A percentile compares a stretch with the other conserved stretches of the same genome.
These are phyloP conservation scores for Mucor circinelloides DNA, from an alignment of 371 early-diverging fungal species.

Conservation along the genomic window DNA sequence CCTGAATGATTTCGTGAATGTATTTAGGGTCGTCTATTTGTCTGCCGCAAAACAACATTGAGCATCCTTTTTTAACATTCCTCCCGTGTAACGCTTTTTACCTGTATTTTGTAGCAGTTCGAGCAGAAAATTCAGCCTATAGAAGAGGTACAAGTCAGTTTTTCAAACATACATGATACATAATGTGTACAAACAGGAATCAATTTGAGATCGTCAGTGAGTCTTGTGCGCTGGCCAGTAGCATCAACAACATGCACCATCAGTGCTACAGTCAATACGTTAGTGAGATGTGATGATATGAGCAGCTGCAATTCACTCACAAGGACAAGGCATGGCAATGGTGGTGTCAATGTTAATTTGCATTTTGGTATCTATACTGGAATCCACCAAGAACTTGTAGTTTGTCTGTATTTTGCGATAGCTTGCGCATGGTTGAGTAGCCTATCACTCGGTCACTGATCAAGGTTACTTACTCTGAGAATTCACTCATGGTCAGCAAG, in stretches of 20 bases:
- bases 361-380: slow-evolving; percentile 62
- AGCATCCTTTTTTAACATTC: background rate
- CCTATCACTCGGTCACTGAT: background rate
- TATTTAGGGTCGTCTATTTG: slow-evolving; percentile 33
- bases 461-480: slow-evolving; percentile 54
- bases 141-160: background rate
- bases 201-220: slow-evolving; percentile 42
- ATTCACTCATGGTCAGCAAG: slow-evolving; percentile 69
- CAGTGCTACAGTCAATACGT: slow-evolving; percentile 11
- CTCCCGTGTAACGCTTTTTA: slow-evolving; percentile 9
- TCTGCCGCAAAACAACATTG: slow-evolving; percentile 6
- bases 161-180: background rate
- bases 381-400: slow-evolving; percentile 83
- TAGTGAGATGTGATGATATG: background rate
- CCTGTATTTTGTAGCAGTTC: slow-evolving; percentile 42
- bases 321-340: slow-evolving; percentile 87
- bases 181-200: slow-evolving; percentile 41
- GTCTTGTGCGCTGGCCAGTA: slow-evolving; percentile 44
- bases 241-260: slow-evolving; percentile 54
- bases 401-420: slow-evolving; percentile 60
- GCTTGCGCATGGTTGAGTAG: slow-evolving; percentile 10
- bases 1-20: slow-evolving; percentile 47
- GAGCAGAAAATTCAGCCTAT: slow-evolving; percentile 51
- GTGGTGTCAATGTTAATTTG: slow-evolving; percentile 87
- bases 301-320: slow-evolving; percentile 37